Evolutionary conservation across 805 yeast genomes (phyloP).

Genomic region (Yamadazyma laniorum): DNA sequence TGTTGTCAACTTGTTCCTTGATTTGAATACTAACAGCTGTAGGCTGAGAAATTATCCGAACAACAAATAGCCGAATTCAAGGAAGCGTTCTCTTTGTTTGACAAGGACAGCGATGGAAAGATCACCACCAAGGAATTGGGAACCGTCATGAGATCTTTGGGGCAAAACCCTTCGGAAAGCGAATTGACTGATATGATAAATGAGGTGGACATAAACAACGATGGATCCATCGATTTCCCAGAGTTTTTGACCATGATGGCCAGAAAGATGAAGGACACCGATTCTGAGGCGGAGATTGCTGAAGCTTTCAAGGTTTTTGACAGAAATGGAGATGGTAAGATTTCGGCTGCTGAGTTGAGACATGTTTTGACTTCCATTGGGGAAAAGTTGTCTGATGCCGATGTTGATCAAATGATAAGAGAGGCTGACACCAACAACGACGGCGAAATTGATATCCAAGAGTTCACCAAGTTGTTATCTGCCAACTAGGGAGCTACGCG

Average conservation of each 20-base stretch:
- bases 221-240: slow-evolving; percentile 61
- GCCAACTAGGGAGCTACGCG: slow-evolving; percentile 73
- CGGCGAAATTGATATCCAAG: slow-evolving; percentile 96
- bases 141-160: slow-evolving; percentile 98
- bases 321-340: slow-evolving; percentile 93
- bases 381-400: slow-evolving; percentile 93
- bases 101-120: slow-evolving; percentile 95
- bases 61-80: slow-evolving; percentile 96
- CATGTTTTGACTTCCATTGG: slow-evolving; percentile 97
- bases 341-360: slow-evolving; percentile 93
- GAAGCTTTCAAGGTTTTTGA: slow-evolving; percentile 99
- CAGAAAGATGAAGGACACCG: slow-evolving; percentile 88
- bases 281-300: slow-evolving; percentile 92
- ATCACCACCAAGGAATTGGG: slow-evolving; percentile 95
- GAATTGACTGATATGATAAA: slow-evolving; percentile 96
- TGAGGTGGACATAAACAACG: slow-evolving; percentile 94
- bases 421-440: slow-evolving; percentile 96
- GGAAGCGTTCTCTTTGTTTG: slow-evolving; percentile 96
- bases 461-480: slow-evolving; percentile 85
- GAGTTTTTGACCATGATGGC: slow-evolving; percentile 47
- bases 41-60: slow-evolving; percentile 89
- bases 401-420: slow-evolving; percentile 94
- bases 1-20: background rate
- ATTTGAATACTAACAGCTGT: slow-evolving; percentile 15
- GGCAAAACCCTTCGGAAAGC: slow-evolving; percentile 94